phyloP scores from a whole-genome alignment of 2,329 filamentous ascomycete genomes.

The Escovopsis sp. region DNA sequence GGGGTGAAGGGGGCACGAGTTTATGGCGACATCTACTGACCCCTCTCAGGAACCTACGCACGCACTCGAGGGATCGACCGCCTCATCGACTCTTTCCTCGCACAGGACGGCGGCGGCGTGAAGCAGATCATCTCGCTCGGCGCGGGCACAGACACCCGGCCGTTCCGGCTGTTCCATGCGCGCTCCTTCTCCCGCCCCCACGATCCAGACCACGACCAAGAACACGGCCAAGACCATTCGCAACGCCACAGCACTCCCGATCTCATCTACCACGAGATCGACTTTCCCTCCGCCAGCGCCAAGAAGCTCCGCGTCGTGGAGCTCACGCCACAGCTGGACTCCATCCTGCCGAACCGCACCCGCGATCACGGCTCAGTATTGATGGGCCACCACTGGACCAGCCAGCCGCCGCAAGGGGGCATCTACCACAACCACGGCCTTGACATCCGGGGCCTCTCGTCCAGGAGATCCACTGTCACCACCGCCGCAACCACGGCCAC shows the following conservation, averaged over 20 bases:
- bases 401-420: conserved; percentile 22
- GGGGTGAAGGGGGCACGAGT: too few species aligned
- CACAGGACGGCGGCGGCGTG: conserved; percentile 14
- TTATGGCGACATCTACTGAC: neutral
- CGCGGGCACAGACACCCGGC: conserved; percentile 84
- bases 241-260: conserved; percentile 8
- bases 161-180: conserved; percentile 59
- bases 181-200: too few species aligned
- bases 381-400: conserved; percentile 26
- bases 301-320: conserved; percentile 45
- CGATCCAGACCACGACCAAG: too few species aligned
- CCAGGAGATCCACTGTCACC: conserved; percentile 1
- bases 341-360: conserved; percentile 21
- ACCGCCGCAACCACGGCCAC: conserved; percentile 5
- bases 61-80: conserved; percentile 70
- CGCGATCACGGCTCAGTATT: conserved; percentile 13
- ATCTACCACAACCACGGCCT: conserved; percentile 45
- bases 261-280: conserved; percentile 79
- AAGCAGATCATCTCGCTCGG: conserved; percentile 84
- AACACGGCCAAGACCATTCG: too few species aligned
- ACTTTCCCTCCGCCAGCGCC: conserved; percentile 62
- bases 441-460: conserved; percentile 56
- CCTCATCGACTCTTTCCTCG: conserved; percentile 59
- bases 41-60: conserved; percentile 64
- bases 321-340: conserved; percentile 26